A percentile compares a stretch with the other conserved stretches of the same genome.
Conservation (phyloP, 345 rosid genomes). For the Murraya paniculata region DNA sequence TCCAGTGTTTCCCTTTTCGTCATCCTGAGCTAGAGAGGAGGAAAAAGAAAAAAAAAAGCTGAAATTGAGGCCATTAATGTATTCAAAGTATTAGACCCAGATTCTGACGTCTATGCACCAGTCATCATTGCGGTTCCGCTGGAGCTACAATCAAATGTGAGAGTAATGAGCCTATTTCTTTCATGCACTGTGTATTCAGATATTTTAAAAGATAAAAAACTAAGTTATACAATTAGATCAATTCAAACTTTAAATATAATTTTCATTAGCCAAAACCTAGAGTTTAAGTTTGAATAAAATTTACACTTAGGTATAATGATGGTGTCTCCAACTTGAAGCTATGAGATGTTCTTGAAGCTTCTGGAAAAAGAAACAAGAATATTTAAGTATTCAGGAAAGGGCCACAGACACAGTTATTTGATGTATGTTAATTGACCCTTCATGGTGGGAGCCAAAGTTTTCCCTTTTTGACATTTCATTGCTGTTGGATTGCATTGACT, state of each 20-base stretch:
- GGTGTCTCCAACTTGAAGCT: slow-evolving; percentile 31
- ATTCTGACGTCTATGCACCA: neutral
- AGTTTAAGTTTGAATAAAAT: neutral
- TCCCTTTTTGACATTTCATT: slow-evolving; percentile 14
- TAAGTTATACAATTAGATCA: neutral
- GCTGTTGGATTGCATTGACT: slow-evolving; percentile 41
- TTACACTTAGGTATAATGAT: slow-evolving; percentile 23
- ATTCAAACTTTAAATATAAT: neutral
- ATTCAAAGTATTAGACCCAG: neutral
- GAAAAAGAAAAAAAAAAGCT: slow-evolving; percentile 6
- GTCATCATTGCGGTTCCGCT: neutral
- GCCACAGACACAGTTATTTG: slow-evolving; percentile 1
- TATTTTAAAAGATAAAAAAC: too few species aligned
- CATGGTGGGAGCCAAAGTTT: slow-evolving; percentile 32
- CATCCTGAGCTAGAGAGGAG: neutral
- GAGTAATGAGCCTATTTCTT: neutral
- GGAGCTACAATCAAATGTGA: neutral
- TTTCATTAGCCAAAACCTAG: neutral
- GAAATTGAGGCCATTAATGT: slow-evolving; percentile 5
- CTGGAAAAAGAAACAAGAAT: slow-evolving; percentile 1
- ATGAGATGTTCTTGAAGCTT: slow-evolving; percentile 11
- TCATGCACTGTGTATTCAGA: neutral
- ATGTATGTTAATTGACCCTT: slow-evolving; percentile 7
- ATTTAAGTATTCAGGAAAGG: slow-evolving; percentile 6
- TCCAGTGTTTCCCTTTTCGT: slow-evolving; percentile 27